Percentiles rank a stretch among this genome's conserved stretches.
phyloP scores from a whole-genome alignment of 352 stramenopile species.

The Plasmopara muralis region DNA sequence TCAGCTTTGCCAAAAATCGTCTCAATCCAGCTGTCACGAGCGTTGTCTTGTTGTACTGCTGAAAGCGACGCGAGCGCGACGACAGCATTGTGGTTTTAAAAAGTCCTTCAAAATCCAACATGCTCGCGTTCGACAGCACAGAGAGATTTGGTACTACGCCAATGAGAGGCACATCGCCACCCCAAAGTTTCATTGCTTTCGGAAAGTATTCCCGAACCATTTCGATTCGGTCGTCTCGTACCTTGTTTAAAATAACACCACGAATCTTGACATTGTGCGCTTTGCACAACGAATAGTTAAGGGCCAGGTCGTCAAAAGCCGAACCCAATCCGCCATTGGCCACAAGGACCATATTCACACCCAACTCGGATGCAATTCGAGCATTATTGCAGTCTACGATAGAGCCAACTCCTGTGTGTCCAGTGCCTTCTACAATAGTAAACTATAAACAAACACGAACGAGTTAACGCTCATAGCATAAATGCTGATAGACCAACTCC shows the following conservation, averaged over 20 bases:
- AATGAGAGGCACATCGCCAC: constrained; percentile 57
- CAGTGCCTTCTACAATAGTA: constrained; percentile 77
- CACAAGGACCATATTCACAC: constrained; percentile 92
- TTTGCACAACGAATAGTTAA: constrained; percentile 92
- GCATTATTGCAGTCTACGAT: constrained; percentile 96
- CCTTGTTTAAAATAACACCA: constrained; percentile 96
- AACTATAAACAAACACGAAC: constrained; percentile 33
- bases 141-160: constrained; percentile 80
- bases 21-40: constrained; percentile 84
- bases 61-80: constrained; percentile 45
- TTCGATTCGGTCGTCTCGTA: constrained; percentile 68
- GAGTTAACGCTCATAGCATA: no score
- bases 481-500: not conserved
- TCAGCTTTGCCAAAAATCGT: constrained; percentile 77
- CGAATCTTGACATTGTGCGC: constrained; percentile 90
- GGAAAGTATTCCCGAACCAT: constrained; percentile 86
- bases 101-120: constrained; percentile 86
- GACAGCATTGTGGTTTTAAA: constrained; percentile 72
- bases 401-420: constrained; percentile 94
- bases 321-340: constrained; percentile 94
- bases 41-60: constrained; percentile 69
- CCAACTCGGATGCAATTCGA: constrained; percentile 87
- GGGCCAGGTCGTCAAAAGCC: constrained; percentile 89
- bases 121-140: constrained; percentile 68
- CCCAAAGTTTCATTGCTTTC: constrained; percentile 75